These are phyloP conservation scores for Puccinia sorghi DNA, from an alignment of 1,284 basidiomycete species.

Conservation along the genomic window DNA sequence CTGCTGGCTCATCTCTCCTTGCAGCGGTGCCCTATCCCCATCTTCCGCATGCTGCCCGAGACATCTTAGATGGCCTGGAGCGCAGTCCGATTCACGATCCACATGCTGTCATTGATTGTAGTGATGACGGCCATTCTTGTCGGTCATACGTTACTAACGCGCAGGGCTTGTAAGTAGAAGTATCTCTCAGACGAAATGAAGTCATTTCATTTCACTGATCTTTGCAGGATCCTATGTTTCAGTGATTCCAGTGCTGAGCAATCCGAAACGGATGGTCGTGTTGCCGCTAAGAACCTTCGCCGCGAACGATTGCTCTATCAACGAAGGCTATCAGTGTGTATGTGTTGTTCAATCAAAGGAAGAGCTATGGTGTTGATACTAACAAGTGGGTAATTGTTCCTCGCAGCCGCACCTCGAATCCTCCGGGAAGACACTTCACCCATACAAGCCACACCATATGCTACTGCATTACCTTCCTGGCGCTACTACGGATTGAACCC, in stretches of 20 bases:
- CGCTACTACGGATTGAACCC: slow-evolving; percentile 33
- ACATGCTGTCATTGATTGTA: slow-evolving; percentile 23
- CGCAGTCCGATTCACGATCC: slow-evolving; percentile 35
- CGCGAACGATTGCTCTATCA: slow-evolving; percentile 31
- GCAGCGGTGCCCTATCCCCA: slow-evolving; percentile 7
- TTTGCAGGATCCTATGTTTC: background rate
- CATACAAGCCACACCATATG: slow-evolving; percentile 28
- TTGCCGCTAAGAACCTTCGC: slow-evolving; percentile 31
- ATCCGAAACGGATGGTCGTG: slow-evolving; percentile 37
- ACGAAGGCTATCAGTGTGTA: slow-evolving; percentile 33
- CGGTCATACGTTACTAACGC: background rate
- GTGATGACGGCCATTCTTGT: slow-evolving; percentile 31
- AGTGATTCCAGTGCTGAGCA: slow-evolving; percentile 37
- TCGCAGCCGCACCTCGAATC: slow-evolving; percentile 27
- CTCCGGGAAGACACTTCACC: slow-evolving; percentile 5
- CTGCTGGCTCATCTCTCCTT: background rate
- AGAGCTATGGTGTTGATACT: background rate
- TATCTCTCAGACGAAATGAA: background rate
- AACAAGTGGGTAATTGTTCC: background rate
- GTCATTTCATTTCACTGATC: background rate
- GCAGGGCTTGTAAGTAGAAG: slow-evolving; percentile 12
- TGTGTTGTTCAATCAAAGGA: slow-evolving; percentile 8
- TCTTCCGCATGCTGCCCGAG: slow-evolving; percentile 2
- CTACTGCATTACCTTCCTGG: slow-evolving; percentile 36
- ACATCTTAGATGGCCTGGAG: slow-evolving; percentile 5